Evolutionary conservation across 208 protist genomes (phyloP), one percentile per base, ranked within the genome.

Genomic region (Trypanosomatidae sp.): DNA sequence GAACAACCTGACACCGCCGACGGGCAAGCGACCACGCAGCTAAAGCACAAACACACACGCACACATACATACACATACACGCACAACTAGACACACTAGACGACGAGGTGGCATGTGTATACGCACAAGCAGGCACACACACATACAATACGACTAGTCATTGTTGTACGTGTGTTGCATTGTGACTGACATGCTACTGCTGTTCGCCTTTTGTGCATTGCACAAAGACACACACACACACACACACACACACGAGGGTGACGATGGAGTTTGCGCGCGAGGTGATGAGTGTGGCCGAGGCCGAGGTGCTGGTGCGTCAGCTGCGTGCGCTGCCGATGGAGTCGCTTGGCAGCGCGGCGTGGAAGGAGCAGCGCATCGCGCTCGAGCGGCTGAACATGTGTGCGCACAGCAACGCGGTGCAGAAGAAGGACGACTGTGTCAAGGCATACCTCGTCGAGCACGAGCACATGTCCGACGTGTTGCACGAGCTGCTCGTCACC

Each of bases 321-420:
- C 66, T 92, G 41, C 62, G 71, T 21, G 43, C 69, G 19, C 73
- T 92, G 33, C 21, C 67, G 0, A 40, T 94, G 2, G 55, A 58
- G 21, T 53, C 85, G 22, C 58, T 94, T 4, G 82, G 79, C 15
- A 77, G 61, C 1, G 47, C 61, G 13, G 64, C 62, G 32, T 95
- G 88, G 88, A 90, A 92, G 43, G 39, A 55, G 13, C 83, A 95
- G 43, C 78, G 83, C 1, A 66, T 75, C 48, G 53, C 56, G 6
- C 41, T 92, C 13, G 83, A 95, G 53, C 59, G 67, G 6, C 71
- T 95, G 16, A 95, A 95, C 66, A 89, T 88, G 71, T 89, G 79
- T 45, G 75, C 75, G 23, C 88, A 95, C 66, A 87, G 83, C 59
- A 89, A 92, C 57, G 81, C 83, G 2, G 69, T 77, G 5, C 63